Evolutionary conservation across 1,139 yeast species (phyloP).

Genomic region (Martiniozyma asiatica): DNA sequence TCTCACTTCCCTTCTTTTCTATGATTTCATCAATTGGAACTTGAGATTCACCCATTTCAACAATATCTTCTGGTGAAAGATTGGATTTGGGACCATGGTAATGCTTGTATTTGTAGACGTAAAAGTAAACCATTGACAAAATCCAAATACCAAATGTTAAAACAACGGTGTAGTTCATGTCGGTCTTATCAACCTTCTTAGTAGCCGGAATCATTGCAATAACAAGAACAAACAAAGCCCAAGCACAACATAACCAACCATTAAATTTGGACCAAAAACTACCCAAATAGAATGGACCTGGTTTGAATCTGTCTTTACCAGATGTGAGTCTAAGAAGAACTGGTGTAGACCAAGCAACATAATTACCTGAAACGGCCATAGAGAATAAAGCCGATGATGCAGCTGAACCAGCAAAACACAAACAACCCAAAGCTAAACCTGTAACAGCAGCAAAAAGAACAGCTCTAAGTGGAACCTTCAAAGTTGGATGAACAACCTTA

Average conservation of each 20-base stretch:
- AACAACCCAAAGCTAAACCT: conserved; percentile 29
- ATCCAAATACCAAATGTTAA: conserved; percentile 40
- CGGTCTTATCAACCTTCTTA: conserved; percentile 24
- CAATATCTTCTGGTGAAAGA: conserved; percentile 17
- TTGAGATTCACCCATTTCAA: conserved; percentile 8
- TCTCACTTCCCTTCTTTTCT: conserved; percentile 2
- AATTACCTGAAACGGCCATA: conserved; percentile 33
- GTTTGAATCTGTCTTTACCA: conserved; percentile 26
- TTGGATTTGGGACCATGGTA: conserved; percentile 39
- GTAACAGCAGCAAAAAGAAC: conserved; percentile 40
- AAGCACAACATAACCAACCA: conserved; percentile 27
- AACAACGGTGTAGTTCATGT: conserved; percentile 53
- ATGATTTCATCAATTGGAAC: conserved; percentile 12
- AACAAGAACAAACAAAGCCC: conserved; percentile 27
- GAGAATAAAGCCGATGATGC: conserved; percentile 35
- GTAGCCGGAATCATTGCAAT: conserved; percentile 30
- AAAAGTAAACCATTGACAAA: conserved; percentile 33
- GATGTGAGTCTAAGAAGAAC: conserved; percentile 30
- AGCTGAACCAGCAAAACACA: conserved; percentile 25
- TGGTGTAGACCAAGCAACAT: conserved; percentile 35
- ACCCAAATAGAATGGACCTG: conserved; percentile 27
- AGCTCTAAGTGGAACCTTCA: conserved; percentile 54
- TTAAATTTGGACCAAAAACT: conserved; percentile 20
- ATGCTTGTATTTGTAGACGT: conserved; percentile 32
- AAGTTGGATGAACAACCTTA: conserved; percentile 40